Conservation (phyloP, 2,329 filamentous ascomycete species). For the Phyllosticta citribraziliensis region DNA sequence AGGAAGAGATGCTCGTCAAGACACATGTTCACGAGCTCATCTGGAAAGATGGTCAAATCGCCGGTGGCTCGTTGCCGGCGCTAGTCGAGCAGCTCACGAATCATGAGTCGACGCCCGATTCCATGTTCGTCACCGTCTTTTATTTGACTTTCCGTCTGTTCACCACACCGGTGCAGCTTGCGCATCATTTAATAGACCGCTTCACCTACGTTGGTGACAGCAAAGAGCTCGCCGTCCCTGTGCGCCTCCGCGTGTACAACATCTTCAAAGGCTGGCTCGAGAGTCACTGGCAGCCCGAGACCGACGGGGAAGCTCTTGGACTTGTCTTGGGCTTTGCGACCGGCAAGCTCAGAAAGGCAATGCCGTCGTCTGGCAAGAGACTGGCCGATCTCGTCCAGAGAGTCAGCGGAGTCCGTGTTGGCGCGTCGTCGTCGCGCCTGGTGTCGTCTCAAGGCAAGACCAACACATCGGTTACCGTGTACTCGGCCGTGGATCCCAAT, state of each 20-base stretch:
- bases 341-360: conserved; percentile 53
- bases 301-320: conserved; percentile 65
- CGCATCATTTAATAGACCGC: conserved; percentile 73
- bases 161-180: conserved; percentile 68
- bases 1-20: conserved; percentile 78
- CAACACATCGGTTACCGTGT: conserved; percentile 62
- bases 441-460: conserved; percentile 84
- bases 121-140: conserved; percentile 86
- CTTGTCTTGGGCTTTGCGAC: conserved; percentile 74
- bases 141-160: conserved; percentile 95
- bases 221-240: conserved; percentile 63
- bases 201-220: conserved; percentile 86
- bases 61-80: conserved; percentile 79
- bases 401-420: conserved; percentile 58
- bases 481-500: conserved; percentile 60
- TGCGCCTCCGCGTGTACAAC: conserved; percentile 87
- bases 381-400: conserved; percentile 70
- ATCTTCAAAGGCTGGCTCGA: conserved; percentile 96
- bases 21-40: conserved; percentile 87
- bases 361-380: conserved; percentile 72
- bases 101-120: conserved; percentile 85
- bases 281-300: conserved; percentile 81
- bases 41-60: conserved; percentile 88
- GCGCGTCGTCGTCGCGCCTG: conserved; percentile 69
- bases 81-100: conserved; percentile 91